A percentile compares a stretch with the other conserved stretches of the same genome.
Evolutionary conservation across 1,284 basidiomycete species (phyloP).

Genomic region (Apiotrichum sp.): DNA sequence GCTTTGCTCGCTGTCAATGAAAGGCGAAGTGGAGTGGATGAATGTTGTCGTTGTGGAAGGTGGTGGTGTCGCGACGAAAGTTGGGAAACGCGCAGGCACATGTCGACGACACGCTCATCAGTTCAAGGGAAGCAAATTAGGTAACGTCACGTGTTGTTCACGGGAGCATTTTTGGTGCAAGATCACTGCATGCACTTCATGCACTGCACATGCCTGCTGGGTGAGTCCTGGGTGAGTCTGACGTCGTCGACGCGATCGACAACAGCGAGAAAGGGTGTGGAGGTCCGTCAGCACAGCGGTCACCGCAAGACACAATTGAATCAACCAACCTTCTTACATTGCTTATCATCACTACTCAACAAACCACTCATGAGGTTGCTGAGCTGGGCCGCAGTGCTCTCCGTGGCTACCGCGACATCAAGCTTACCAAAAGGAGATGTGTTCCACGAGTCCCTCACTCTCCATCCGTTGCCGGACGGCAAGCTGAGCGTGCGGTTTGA

Average conservation of each 20-base stretch:
- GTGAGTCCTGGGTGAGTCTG: too few relatives aligned
- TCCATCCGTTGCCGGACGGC: constrained; percentile 75
- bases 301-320: neutral
- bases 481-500: constrained; percentile 76
- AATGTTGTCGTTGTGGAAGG: constrained; percentile 6
- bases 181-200: too few relatives aligned
- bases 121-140: neutral
- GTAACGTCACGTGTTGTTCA: too few relatives aligned
- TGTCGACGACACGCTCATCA: neutral
- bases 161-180: too few relatives aligned
- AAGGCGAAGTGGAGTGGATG: neutral
- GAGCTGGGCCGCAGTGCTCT: constrained; percentile 6
- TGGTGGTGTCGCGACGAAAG: constrained; percentile 18
- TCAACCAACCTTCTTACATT: neutral
- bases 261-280: too few relatives aligned
- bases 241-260: too few relatives aligned
- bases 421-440: constrained; percentile 8
- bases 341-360: too few relatives aligned
- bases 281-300: too few relatives aligned
- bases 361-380: constrained; percentile 4
- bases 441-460: constrained; percentile 58
- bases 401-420: neutral
- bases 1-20: neutral
- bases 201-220: too few relatives aligned
- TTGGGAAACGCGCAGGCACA: neutral